phyloP scores from a whole-genome alignment of 2,329 filamentous ascomycete genomes.

The Paecilomyces sp. region DNA sequence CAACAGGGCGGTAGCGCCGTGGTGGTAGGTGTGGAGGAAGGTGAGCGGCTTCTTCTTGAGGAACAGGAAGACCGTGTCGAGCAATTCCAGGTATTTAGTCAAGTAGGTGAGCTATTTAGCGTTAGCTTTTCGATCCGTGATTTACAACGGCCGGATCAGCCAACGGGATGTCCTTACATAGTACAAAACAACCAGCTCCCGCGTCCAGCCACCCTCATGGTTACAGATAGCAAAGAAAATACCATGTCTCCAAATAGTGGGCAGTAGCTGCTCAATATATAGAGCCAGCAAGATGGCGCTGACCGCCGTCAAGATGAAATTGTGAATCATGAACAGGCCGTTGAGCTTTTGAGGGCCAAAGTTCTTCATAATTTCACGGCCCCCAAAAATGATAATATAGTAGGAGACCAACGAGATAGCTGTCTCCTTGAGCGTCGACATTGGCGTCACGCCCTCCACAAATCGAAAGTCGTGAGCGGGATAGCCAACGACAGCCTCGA shows the following conservation, averaged over 20 bases:
- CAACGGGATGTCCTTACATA: constrained; percentile 61
- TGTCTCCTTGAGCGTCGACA: constrained; percentile 84
- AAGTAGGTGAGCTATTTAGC: constrained; percentile 81
- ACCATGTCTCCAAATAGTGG: constrained; percentile 71
- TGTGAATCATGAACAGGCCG: constrained; percentile 88
- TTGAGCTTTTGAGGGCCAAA: constrained; percentile 80
- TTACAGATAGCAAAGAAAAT: constrained; percentile 83
- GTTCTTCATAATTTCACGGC: constrained; percentile 85
- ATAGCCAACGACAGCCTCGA: constrained; percentile 69
- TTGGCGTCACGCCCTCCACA: constrained; percentile 69
- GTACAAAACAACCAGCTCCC: constrained; percentile 88
- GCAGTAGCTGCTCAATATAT: constrained; percentile 85
- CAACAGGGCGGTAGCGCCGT: constrained; percentile 90
- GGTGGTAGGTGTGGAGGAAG: constrained; percentile 98
- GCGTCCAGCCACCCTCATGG: constrained; percentile 79
- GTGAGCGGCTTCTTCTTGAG: constrained; percentile 99
- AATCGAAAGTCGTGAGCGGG: constrained; percentile 82
- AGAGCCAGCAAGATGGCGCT: constrained; percentile 73
- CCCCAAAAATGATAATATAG: constrained; percentile 90
- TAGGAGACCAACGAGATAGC: constrained; percentile 75
- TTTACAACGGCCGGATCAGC: not conserved
- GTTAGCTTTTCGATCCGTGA: constrained; percentile 28
- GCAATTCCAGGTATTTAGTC: constrained; percentile 92
- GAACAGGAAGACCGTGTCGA: constrained; percentile 95
- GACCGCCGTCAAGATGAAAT: constrained; percentile 85